A percentile compares a stretch with the other conserved stretches of the same genome.
Evolutionary conservation across 2,329 filamentous ascomycete species (phyloP).

Genomic region (Monilinia fructicola): DNA sequence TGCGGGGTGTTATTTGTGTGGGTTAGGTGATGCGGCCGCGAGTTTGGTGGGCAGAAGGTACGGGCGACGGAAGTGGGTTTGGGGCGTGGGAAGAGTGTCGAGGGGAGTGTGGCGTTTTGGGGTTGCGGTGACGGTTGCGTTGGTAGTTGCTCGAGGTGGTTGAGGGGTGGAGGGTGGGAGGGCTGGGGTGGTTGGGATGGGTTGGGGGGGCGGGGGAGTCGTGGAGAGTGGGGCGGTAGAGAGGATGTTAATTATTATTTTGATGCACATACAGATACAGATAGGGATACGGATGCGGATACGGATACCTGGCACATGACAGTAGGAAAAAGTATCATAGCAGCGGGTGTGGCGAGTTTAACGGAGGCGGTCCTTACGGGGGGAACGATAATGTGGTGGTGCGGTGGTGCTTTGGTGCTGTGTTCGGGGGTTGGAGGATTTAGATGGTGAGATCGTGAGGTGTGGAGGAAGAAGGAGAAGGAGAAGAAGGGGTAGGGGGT

Average conservation of each 20-base stretch:
- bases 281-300: not conserved
- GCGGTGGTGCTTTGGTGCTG: slow-evolving; percentile 87
- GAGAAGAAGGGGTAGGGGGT: too few relatives aligned
- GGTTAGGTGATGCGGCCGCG: slow-evolving; percentile 90
- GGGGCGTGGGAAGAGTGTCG: slow-evolving; percentile 94
- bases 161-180: slow-evolving; percentile 74
- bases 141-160: slow-evolving; percentile 72
- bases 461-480: too few relatives aligned
- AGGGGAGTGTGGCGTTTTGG: slow-evolving; percentile 87
- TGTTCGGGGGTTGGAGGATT: slow-evolving; percentile 65
- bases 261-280: not conserved
- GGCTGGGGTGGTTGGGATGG: slow-evolving; percentile 42
- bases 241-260: not conserved
- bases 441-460: too few relatives aligned
- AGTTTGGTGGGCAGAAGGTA: slow-evolving; percentile 80
- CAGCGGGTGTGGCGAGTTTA: slow-evolving; percentile 78
- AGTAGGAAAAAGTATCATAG: slow-evolving; percentile 63
- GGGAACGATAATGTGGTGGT: slow-evolving; percentile 92
- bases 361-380: slow-evolving; percentile 95
- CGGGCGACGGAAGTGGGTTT: slow-evolving; percentile 88
- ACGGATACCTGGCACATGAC: not conserved
- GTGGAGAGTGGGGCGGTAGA: not conserved
- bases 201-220: not conserved
- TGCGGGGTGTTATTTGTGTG: slow-evolving; percentile 88
- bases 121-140: slow-evolving; percentile 71